Base-by-base conservation (phyloP, 805 yeast genomes). In the Kodamaea kakaduensis region DNA sequence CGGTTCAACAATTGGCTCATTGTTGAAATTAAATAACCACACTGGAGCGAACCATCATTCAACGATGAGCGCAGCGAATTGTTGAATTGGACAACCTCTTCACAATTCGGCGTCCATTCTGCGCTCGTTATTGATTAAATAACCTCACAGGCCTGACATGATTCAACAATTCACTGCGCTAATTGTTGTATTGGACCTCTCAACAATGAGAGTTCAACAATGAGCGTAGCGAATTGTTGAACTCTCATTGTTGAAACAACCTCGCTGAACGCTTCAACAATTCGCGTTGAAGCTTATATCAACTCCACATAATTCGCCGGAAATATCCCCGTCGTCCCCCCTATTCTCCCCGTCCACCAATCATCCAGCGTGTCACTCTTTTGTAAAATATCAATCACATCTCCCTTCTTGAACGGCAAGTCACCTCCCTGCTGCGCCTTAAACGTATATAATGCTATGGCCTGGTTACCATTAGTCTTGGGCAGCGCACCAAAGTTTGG, bases 341-440 rank as follows among this genome's bases (percentile, higher is more conserved):
- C 84, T 36, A 78, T 67, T 55, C 84, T 78, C 17, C 98, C 98
- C 0, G 96, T 87, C 98, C 98, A 93, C 98, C 98, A 93, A 58
- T 93, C 97, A 57, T 93, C 95, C 32, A 79, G 77, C 9, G 96
- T 82, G 6, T 84, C 89, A 7, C 93, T 79, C 59, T 84, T 86
- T 59, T 88, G 86, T 37, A 85, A 65, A 46, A 93, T 84, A 27
- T 86, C 81, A 47, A 93, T 85, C 10, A 85, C 83, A 58, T 93
- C 98, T 37, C 98, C 98, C 67, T 93, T 93, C 47, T 77, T 81
- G 71, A 93, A 93, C 4, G 95, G 76, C 51, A 93, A 70, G 59
- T 93, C 98, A 5, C 97, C 97, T n/a, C 72, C 56, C 62, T 90
- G 94, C 59, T 89, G 95, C 17, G 97, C 97, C 34, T 80, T 83